Evolutionary conservation across 345 rosid genomes (phyloP).

Genomic region (Bruguiera parviflora): DNA sequence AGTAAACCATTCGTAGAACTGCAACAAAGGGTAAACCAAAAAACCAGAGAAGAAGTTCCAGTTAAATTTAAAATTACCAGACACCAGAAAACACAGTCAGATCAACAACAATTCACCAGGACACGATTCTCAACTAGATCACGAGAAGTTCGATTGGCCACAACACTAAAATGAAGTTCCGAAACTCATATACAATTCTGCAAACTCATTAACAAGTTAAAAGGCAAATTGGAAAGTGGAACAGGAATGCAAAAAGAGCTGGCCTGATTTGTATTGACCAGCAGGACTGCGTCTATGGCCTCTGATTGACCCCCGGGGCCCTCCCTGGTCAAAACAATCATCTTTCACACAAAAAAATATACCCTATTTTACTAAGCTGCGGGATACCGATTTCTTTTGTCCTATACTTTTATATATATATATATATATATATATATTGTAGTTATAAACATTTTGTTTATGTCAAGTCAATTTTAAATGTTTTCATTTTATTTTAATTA

Average conservation of each 20-base stretch:
- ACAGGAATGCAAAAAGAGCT: not conserved
- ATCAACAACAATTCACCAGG: no score
- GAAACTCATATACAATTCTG: not conserved
- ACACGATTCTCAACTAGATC: no score
- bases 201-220: not conserved
- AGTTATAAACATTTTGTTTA: no score
- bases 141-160: not conserved
- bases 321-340: constrained; percentile 49
- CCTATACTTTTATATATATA: no score
- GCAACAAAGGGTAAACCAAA: constrained; percentile 7
- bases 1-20: constrained; percentile 97
- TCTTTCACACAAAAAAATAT: no score
- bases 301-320: constrained; percentile 49
- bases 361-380: no score
- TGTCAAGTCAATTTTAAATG: no score
- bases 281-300: constrained; percentile 65
- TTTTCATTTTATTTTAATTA: no score
- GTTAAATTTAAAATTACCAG: not conserved
- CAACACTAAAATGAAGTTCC: no score
- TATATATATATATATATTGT: no score
- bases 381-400: no score
- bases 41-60: not conserved
- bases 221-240: not conserved
- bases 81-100: not conserved
- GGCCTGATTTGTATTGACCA: constrained; percentile 77